Base-by-base conservation (phyloP, 169 alveolate species). In the Eimeria maxima region DNA sequence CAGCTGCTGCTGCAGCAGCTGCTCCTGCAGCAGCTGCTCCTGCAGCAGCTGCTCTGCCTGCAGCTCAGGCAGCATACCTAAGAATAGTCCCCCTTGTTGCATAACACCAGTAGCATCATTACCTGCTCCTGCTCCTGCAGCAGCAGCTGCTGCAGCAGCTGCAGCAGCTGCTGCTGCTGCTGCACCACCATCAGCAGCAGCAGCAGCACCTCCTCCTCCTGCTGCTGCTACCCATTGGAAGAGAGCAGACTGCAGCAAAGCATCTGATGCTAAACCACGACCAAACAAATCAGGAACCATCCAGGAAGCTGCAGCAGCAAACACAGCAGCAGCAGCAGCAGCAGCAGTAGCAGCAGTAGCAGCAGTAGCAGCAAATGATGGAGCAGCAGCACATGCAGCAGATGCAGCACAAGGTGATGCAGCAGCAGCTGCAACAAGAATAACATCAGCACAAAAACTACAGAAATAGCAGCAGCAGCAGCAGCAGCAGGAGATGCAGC, bases 1-100 rank as follows among this genome's bases (percentile, higher is more conserved):
- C 44, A 71, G 81, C 81, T 71, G 81, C 81, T 71, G 81, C 81
- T 71, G 81, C 81, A 71, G 81, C 81, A 71, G 47, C 44, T 71
- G 81, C 81, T 71, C 45, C 81, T 71, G 81, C 81, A 71, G 81
- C 81, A 71, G 81, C 81, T 71, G 81, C 81, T 71, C 81, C 81
- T 71, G 81, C 81, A 71, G 81, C 81, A 71, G 47, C 81, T 71
- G 81, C 44, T 71, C 81, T 45, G 81, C 81, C 16, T 71, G 81
- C 16, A 71, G 5, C 81, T 71, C 81, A 24, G 81, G 81, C 44
- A 71, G 47, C 81, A 71, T 71, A 18, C 81, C 81, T 71, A 71
- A 18, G 22, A 71, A 71, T 14, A 71, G 16, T 10, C 81, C 81
- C 20, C 81, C 81, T 18, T 8, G 81, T 38, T 71, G 81, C 81